A percentile compares a stretch with the other conserved stretches of the same genome.
phyloP scores from a whole-genome alignment of 2,329 filamentous ascomycete genomes.

The Lachnellula willkommii region DNA sequence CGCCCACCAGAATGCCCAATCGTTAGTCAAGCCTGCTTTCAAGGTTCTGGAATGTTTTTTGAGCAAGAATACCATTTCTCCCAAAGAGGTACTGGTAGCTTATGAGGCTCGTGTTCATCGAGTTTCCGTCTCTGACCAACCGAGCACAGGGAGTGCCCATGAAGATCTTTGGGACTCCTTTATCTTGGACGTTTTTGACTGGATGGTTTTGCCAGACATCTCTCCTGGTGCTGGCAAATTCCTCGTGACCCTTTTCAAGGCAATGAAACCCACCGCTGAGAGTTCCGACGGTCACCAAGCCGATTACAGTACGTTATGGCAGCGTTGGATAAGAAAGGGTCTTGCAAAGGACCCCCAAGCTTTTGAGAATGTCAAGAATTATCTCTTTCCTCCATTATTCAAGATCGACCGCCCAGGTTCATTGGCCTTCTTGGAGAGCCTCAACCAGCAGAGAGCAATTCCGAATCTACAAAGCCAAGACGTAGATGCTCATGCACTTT shows the following conservation, averaged over 20 bases:
- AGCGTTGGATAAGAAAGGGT: conserved; percentile 50
- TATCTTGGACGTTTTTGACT: conserved; percentile 45
- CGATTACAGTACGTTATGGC: conserved; percentile 40
- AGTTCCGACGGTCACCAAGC: conserved; percentile 34
- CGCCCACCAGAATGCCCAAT: conserved; percentile 53
- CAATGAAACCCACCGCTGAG: conserved; percentile 30
- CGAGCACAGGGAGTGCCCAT: neutral
- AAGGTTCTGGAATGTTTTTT: conserved; percentile 63
- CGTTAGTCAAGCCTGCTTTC: conserved; percentile 64
- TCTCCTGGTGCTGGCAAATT: conserved; percentile 57
- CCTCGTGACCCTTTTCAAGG: conserved; percentile 51
- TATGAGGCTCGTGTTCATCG: conserved; percentile 4
- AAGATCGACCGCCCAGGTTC: conserved; percentile 50
- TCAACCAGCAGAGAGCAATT: conserved; percentile 48
- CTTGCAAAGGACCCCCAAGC: conserved; percentile 45
- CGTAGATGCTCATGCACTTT: conserved; percentile 48
- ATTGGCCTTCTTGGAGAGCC: conserved; percentile 50
- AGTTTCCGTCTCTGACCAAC: neutral
- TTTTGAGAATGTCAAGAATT: conserved; percentile 59
- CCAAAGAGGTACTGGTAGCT: conserved; percentile 16
- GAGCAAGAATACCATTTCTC: conserved; percentile 51
- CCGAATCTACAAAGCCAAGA: conserved; percentile 41
- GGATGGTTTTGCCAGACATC: conserved; percentile 53
- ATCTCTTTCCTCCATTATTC: conserved; percentile 59
- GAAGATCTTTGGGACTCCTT: conserved; percentile 45